A percentile compares a stretch with the other conserved stretches of the same genome.
phyloP scores from a whole-genome alignment of 805 yeast genomes.

The Ogataea ramenticola region DNA sequence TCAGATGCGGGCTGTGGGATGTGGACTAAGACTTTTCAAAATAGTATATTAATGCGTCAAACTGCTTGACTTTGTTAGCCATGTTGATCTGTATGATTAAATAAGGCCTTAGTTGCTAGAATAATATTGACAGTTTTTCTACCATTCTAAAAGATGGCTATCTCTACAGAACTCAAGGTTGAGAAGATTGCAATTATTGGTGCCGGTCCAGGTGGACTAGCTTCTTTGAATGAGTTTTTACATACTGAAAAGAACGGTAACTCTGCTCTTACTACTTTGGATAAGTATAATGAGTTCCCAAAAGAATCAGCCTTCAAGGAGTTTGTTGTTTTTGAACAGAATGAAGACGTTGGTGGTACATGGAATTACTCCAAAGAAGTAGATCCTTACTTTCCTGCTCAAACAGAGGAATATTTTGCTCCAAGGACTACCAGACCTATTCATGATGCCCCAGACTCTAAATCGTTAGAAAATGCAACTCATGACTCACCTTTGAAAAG shows the following conservation, averaged over 20 bases:
- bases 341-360: conserved; percentile 30
- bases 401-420: conserved; percentile 5
- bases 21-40: too few species aligned
- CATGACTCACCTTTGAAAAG: conserved; percentile 24
- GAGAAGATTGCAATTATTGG: conserved; percentile 26
- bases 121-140: too few species aligned
- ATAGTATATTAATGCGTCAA: too few species aligned
- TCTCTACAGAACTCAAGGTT: conserved; percentile 4
- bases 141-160: too few species aligned
- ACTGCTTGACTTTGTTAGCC: too few species aligned
- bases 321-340: conserved; percentile 34
- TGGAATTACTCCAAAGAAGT: conserved; percentile 23
- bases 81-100: too few species aligned
- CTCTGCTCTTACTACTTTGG: conserved; percentile 12
- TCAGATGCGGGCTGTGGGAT: too few species aligned
- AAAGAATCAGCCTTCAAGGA: conserved; percentile 24
- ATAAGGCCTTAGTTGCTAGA: too few species aligned
- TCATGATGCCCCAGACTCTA: conserved; percentile 3
- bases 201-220: conserved; percentile 26
- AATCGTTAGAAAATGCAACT: conserved; percentile 17
- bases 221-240: conserved; percentile 21
- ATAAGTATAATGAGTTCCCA: conserved; percentile 4
- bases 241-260: conserved; percentile 22
- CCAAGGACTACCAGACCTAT: conserved; percentile 10
- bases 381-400: conserved; percentile 15